Evolutionary conservation across 1,139 yeast species (phyloP).

Genomic region (Geotrichum macrosporum): DNA sequence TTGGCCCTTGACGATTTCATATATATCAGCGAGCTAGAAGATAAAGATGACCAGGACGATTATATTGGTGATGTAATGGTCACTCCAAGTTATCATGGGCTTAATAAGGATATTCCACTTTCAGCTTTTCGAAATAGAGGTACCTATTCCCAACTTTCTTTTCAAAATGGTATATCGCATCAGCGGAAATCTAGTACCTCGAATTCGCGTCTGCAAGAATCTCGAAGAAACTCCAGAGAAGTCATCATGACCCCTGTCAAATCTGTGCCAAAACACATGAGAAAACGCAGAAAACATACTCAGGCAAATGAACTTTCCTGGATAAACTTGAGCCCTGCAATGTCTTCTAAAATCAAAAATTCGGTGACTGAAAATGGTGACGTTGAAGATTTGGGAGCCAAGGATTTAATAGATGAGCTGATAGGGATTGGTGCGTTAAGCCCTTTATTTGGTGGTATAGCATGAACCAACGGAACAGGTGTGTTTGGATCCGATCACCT

Average conservation of each 20-base stretch:
- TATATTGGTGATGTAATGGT: conserved; percentile 21
- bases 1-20: conserved; percentile 79
- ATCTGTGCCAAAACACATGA: conserved; percentile 11
- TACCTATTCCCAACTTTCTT: conserved; percentile 5
- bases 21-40: conserved; percentile 84
- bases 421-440: conserved; percentile 39
- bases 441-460: conserved; percentile 34
- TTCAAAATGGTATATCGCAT: conserved; percentile 1
- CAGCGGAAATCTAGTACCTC: neutral
- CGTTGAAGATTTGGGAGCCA: conserved; percentile 12
- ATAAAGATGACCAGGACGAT: conserved; percentile 52
- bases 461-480: too few species aligned
- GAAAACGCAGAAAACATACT: conserved; percentile 13
- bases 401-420: conserved; percentile 37
- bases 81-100: conserved; percentile 3
- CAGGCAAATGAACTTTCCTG: neutral
- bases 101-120: conserved; percentile 63
- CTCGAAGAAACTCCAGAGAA: conserved; percentile 7
- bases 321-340: neutral
- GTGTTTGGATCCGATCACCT: too few species aligned
- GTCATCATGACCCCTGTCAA: conserved; percentile 12
- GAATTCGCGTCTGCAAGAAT: neutral
- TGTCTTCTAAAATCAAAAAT: neutral
- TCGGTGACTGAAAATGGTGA: neutral
- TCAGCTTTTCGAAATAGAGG: conserved; percentile 73